Evolutionary conservation across 306 rosid genomes (phyloP).

Genomic region (Trichosanthes cucumerina): DNA sequence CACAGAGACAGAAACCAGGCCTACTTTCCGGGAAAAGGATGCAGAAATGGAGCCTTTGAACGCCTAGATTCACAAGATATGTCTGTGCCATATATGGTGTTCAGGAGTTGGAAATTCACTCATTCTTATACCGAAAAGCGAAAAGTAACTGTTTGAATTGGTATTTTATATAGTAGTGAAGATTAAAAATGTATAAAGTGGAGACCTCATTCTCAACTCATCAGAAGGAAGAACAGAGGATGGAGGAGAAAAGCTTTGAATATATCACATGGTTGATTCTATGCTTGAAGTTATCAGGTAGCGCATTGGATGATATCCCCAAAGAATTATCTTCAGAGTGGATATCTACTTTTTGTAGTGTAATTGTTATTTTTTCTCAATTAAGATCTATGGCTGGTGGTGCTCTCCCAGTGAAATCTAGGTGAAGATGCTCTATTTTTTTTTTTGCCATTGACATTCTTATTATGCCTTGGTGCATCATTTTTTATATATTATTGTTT

Average conservation of each 20-base stretch:
- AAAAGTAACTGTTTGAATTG: constrained; percentile 23
- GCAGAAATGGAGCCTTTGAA: constrained; percentile 70
- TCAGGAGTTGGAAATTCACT: constrained; percentile 20
- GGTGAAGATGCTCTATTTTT: not conserved
- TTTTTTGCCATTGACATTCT: not conserved
- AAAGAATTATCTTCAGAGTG: not conserved
- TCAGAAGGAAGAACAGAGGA: not conserved
- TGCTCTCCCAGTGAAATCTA: not conserved
- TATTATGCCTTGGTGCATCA: not conserved
- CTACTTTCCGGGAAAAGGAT: constrained; percentile 57
- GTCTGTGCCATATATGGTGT: constrained; percentile 15
- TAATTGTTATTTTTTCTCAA: not conserved
- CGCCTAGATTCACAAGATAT: constrained; percentile 32
- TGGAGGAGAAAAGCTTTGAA: not conserved
- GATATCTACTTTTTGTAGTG: constrained; percentile 2
- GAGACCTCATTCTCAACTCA: not conserved
- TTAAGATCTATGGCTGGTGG: constrained; percentile 2
- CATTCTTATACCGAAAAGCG: constrained; percentile 17
- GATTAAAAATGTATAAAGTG: constrained; percentile 23
- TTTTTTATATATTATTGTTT: not conserved
- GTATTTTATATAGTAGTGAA: constrained; percentile 23
- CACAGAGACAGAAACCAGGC: constrained; percentile 71
- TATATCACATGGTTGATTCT: not conserved
- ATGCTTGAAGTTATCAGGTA: not conserved
- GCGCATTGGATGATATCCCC: not conserved